Conservation (phyloP, 2,329 filamentous ascomycete species). For the Graphilbum ipis-grandicollis region DNA sequence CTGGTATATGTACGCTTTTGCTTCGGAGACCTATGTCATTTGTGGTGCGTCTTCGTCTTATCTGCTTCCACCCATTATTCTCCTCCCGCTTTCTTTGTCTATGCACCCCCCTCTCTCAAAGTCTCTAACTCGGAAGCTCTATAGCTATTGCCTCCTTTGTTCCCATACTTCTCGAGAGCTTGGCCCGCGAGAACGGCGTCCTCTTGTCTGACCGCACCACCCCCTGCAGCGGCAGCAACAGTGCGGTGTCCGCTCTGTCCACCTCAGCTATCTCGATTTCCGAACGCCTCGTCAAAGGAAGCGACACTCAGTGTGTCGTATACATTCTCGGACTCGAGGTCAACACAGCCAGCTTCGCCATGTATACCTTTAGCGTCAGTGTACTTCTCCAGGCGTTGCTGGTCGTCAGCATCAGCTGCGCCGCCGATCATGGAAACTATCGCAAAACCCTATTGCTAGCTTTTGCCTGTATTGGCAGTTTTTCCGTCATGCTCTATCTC, state of each 20-base stretch:
- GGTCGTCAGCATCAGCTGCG: conserved; percentile 91
- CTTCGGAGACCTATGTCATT: conserved; percentile 89
- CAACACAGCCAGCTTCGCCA: conserved; percentile 88
- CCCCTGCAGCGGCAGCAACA: conserved; percentile 53
- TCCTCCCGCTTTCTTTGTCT: too few relatives aligned
- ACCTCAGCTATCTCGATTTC: neutral
- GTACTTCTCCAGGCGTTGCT: conserved; percentile 77
- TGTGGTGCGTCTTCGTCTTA: conserved; percentile 58
- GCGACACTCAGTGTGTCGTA: conserved; percentile 60
- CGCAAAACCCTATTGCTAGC: conserved; percentile 71
- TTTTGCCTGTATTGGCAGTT: conserved; percentile 72
- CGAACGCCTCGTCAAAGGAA: conserved; percentile 13
- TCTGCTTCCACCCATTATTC: too few relatives aligned
- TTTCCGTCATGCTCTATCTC: conserved; percentile 78
- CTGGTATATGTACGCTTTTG: conserved; percentile 95
- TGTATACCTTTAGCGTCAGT: conserved; percentile 94
- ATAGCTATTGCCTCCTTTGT: conserved; percentile 58
- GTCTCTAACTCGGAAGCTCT: conserved; percentile 2
- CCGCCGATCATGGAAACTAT: conserved; percentile 84
- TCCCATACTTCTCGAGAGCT: conserved; percentile 83
- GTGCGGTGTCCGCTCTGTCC: conserved; percentile 2
- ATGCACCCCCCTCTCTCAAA: too few relatives aligned
- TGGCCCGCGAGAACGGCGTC: conserved; percentile 83
- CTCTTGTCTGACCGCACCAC: conserved; percentile 59
- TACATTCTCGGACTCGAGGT: conserved; percentile 68